Evolutionary conservation across 1,284 basidiomycete species (phyloP), one percentile per base, ranked within the genome.

Genomic region (Exobasidium cylindrosporum): DNA sequence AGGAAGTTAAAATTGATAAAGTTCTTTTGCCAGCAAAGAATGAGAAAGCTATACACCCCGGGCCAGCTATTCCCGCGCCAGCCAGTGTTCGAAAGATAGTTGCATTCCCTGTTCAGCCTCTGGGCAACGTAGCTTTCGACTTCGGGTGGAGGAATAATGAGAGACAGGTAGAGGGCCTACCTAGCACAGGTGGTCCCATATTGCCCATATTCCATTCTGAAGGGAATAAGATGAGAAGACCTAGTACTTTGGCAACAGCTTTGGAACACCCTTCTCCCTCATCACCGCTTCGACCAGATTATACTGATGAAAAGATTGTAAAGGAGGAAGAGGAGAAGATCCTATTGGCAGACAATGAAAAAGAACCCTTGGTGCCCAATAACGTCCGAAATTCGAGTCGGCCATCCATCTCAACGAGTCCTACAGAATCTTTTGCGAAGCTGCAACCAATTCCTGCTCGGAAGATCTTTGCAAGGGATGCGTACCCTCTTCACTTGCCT

Each of bases 401-500:
- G 35, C 35, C 35, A 17, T 17, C 35, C 17, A 40, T 40, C 10
- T 10, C 35, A 10, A 17, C 10, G 35, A 17, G 17, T 40, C 17
- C 35, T 17, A 17, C 35, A 50, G 21, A 7, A 50, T 7, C 47
- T 50, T 24, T 21, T 50, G 14, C 40, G 14, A 14, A 11, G 21
- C 23, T 29, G 26, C 58, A 62, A 35, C 52, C 62, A 17, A 13
- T 69, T 6, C 72, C 77, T 6, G 76, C 78, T 0, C 67, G 66
- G 50, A 46, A 67, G 10, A 67, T 81, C 53, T 81, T 81, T 55
- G 58, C 63, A 0, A 62, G 61, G 0, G 56, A 64, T 14, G 76
- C 79, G 0, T 64, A 68, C 21, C 76, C 80, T 0, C 72, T 81
- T n/a, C 65, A 78, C 29, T 68, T 81, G 4, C 80, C 80, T 4